Conservation (phyloP, 139 green algal genomes). For the Coccomyxa sp. region DNA sequence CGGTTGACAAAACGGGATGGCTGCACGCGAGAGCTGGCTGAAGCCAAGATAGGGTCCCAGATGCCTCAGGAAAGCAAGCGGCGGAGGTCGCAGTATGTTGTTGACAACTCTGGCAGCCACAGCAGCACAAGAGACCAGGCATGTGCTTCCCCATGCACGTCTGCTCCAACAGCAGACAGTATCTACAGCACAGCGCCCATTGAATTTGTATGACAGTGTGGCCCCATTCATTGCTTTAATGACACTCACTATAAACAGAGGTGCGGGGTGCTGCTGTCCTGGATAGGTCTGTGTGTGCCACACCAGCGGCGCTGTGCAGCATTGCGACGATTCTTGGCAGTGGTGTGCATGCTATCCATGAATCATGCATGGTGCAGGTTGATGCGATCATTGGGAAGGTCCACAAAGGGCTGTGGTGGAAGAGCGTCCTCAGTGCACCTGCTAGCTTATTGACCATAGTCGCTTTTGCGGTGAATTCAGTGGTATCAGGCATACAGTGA, state of each 20-base stretch:
- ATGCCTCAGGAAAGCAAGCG: conserved; percentile 62
- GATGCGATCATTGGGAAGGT: neutral
- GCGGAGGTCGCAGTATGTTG: conserved; percentile 36
- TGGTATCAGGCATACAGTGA: no score
- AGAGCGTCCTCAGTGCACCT: neutral
- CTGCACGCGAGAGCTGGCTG: conserved; percentile 30
- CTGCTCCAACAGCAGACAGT: no score
- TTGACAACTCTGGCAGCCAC: conserved; percentile 50
- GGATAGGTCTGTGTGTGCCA: no score
- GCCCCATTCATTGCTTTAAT: no score
- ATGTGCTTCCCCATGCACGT: no score
- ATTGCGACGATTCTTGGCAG: no score
- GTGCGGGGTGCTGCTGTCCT: no score
- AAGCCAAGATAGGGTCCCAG: conserved; percentile 49
- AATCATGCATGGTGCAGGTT: neutral
- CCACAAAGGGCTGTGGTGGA: neutral
- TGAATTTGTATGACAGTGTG: no score
- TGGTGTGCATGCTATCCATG: no score
- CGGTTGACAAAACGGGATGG: conserved; percentile 56
- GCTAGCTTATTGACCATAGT: neutral
- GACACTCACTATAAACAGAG: no score
- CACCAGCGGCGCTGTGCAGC: no score
- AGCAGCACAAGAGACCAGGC: neutral
- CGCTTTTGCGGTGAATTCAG: neutral
- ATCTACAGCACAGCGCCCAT: no score